Evolutionary conservation across 106 monocot species (phyloP).

Genomic region (Amphibolis antarctica): DNA sequence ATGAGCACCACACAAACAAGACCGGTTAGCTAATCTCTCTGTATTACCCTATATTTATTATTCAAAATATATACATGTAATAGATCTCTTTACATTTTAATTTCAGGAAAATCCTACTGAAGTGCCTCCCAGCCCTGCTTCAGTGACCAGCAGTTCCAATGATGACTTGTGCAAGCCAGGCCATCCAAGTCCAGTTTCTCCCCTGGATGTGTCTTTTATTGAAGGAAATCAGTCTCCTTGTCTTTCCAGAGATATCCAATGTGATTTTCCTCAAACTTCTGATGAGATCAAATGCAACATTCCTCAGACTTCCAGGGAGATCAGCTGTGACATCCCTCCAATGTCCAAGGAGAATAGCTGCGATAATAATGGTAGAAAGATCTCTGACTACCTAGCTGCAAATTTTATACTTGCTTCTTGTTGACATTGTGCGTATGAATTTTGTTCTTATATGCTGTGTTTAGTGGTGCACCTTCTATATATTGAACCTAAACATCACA

Average conservation of each 20-base stretch:
- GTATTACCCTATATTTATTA: not conserved
- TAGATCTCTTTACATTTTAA: not conserved
- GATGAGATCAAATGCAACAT: no score
- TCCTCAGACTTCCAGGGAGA: not conserved
- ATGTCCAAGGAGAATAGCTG: not conserved
- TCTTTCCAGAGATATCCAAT: conserved; percentile 22
- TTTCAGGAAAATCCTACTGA: conserved; percentile 82
- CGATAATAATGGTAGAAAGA: no score
- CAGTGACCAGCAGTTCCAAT: conserved; percentile 35
- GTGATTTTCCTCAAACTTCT: not conserved
- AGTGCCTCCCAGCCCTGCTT: conserved; percentile 94
- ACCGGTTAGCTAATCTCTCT: not conserved
- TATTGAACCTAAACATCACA: no score
- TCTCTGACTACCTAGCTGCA: no score
- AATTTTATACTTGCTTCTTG: no score
- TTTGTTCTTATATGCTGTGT: no score
- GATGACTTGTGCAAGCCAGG: conserved; percentile 52
- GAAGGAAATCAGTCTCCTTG: conserved; percentile 31
- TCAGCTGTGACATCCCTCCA: not conserved
- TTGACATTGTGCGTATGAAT: no score
- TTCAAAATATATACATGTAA: not conserved
- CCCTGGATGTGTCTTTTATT: conserved; percentile 43
- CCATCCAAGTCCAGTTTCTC: conserved; percentile 83
- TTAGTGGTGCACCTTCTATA: no score
- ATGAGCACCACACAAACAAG: conserved; percentile 32